A percentile compares a stretch with the other conserved stretches of the same genome.
Conservation (phyloP, 768 basidiomycete genomes). For the Russula sp. region DNA sequence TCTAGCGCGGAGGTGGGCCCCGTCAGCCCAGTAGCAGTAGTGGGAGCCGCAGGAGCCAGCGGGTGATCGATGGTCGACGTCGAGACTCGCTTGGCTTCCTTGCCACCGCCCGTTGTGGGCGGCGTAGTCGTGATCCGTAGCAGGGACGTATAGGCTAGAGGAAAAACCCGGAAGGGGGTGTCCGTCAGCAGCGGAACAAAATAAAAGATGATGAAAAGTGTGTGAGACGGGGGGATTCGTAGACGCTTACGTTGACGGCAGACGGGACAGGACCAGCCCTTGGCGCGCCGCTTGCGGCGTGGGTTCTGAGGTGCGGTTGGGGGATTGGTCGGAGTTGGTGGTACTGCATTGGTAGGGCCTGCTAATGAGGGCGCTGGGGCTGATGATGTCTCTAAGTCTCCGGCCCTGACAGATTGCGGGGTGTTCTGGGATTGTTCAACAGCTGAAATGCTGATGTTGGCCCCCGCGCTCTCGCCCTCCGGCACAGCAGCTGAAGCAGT, state of each 20-base stretch:
- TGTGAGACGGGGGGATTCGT: background rate
- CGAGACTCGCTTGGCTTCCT: slow-evolving; percentile 21
- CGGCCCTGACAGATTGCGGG: slow-evolving; percentile 17
- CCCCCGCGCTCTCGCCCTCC: background rate
- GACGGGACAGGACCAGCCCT: slow-evolving; percentile 97
- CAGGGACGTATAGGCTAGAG: slow-evolving; percentile 39
- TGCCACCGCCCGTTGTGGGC: slow-evolving; percentile 17
- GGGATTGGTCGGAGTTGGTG: slow-evolving; percentile 13
- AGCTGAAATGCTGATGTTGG: background rate
- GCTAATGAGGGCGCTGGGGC: background rate
- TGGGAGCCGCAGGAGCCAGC: background rate
- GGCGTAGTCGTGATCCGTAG: slow-evolving; percentile 35
- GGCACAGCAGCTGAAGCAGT: background rate
- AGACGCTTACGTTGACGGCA: slow-evolving; percentile 79
- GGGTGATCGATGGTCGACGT: slow-evolving; percentile 21
- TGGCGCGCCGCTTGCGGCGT: slow-evolving; percentile 84
- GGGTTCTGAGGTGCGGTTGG: slow-evolving; percentile 30
- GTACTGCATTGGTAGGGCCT: slow-evolving; percentile 18
- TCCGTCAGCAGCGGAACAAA: background rate
- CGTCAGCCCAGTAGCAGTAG: background rate
- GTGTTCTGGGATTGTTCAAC: slow-evolving; percentile 10
- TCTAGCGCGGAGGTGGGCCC: background rate
- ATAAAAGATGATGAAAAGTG: background rate
- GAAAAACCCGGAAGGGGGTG: background rate
- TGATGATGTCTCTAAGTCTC: background rate